Conservation (phyloP, 2,329 filamentous ascomycete species). For the Aspergillus brunneoviolaceus region DNA sequence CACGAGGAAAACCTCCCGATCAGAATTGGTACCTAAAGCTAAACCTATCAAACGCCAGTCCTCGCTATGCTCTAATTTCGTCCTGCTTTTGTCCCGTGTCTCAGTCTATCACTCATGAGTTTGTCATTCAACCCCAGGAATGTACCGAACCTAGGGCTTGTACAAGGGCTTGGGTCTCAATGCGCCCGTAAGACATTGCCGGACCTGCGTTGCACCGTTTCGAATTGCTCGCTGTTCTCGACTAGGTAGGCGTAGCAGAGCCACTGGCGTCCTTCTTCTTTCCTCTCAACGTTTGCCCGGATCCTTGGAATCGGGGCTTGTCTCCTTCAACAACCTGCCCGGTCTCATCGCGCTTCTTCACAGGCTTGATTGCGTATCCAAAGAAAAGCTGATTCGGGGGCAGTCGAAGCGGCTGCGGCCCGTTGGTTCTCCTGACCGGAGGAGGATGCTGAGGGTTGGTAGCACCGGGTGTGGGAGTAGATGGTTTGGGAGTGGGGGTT, state of each 20-base stretch:
- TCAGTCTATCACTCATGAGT: not conserved
- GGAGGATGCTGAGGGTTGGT: slow-evolving; percentile 49
- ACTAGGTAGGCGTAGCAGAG: slow-evolving; percentile 37
- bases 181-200: not conserved
- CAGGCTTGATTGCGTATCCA: slow-evolving; percentile 86
- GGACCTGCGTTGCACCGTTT: not conserved
- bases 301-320: slow-evolving; percentile 76
- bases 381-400: slow-evolving; percentile 93
- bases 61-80: slow-evolving; percentile 27
- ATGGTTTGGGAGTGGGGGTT: slow-evolving; percentile 67
- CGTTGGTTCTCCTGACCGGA: slow-evolving; percentile 60
- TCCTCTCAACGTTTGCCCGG: slow-evolving; percentile 74
- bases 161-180: not conserved
- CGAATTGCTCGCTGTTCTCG: not conserved
- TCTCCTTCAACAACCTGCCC: slow-evolving; percentile 60
- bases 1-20: not conserved
- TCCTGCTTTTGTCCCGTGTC: slow-evolving; percentile 3
- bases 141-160: not conserved
- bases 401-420: slow-evolving; percentile 80
- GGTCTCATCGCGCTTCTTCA: slow-evolving; percentile 73
- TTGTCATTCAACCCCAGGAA: not conserved
- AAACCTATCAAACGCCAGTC: slow-evolving; percentile 23
- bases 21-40: not conserved
- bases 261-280: slow-evolving; percentile 64
- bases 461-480: slow-evolving; percentile 66